Evolutionary conservation across 2,329 filamentous ascomycete genomes (phyloP), one percentile per base, ranked within the genome.

Genomic region (Trichoderma gracile): DNA sequence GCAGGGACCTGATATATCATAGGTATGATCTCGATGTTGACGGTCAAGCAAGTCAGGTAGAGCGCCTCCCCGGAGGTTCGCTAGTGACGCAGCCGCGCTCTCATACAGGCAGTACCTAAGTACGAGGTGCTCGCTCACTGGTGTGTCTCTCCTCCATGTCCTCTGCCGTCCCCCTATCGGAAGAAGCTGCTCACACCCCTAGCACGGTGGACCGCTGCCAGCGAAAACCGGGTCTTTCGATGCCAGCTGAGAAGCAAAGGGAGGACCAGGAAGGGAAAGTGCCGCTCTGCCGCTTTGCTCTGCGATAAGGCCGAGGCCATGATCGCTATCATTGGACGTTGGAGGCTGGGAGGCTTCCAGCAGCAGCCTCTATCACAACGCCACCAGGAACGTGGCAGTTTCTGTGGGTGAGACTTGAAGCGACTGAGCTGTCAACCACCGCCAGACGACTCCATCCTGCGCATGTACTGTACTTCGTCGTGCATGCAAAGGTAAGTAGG

Each of bases 371-470:
- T 57, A 57, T 57, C 61, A 64, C 46, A 19, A 38, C 53, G 52
- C 61, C 61, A 57, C 61, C 50, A 52, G 45, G 17, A 49, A 64
- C 50, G 53, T 64, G 61, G 53, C 61, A 47, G 45, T 42, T 56
- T 23, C 52, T 33, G 23, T 23, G 46, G 33, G 23, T 23, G 12
- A 33, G 46, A 42, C 23, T 23, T 17, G 21, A 30, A 52, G 42
- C 21, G 46, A 52, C 46, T 52, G 49, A 47, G 19, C 33, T 43
- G 38, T 30, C 46, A 60, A 25, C 57, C 54, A 12, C 49, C 49
- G 21, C 25, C 25, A 19, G 8, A 38, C 10, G 33, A 38, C 33
- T 14, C 33, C 33, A 38, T 38, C 12, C 33, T 38, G 33, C 33
- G 10, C 33, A 38, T 38, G 33, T 38, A 38, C 33, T 38, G 33